Evolutionary conservation across 371 early-diverging fungal genomes (phyloP).

Genomic region (Choanephora cucurbitarum): DNA sequence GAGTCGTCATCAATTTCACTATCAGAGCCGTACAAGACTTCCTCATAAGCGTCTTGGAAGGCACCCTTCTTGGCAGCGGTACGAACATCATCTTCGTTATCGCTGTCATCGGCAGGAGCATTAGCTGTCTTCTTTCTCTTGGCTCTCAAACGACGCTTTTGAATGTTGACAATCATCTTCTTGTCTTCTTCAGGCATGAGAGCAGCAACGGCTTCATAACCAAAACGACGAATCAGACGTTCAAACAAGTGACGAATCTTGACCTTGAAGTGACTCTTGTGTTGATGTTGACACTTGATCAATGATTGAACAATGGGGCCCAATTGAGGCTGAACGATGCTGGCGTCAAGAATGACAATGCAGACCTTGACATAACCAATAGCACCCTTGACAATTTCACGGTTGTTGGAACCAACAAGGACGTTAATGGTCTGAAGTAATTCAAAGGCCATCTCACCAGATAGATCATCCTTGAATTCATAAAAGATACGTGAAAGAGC

Average conservation of each 20-base stretch:
- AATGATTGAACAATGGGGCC: conserved; percentile 62
- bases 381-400: conserved; percentile 91
- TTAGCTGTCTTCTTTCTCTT: conserved; percentile 73
- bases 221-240: conserved; percentile 84
- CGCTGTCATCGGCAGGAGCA: conserved; percentile 39
- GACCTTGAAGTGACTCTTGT: conserved; percentile 85
- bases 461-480: conserved; percentile 79
- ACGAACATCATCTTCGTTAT: conserved; percentile 54
- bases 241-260: conserved; percentile 93
- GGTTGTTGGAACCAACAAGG: conserved; percentile 77
- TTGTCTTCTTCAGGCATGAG: conserved; percentile 86
- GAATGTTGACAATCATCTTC: conserved; percentile 90
- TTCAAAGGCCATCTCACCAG: conserved; percentile 61
- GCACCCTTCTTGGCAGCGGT: conserved; percentile 47
- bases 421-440: conserved; percentile 70
- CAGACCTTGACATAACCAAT: conserved; percentile 94
- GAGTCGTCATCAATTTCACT: conserved; percentile 83
- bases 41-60: conserved; percentile 83
- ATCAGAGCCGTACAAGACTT: conserved; percentile 88
- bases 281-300: conserved; percentile 83
- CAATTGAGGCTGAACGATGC: conserved; percentile 70
- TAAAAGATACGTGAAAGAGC: conserved; percentile 85
- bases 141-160: conserved; percentile 85
- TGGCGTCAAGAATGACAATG: conserved; percentile 75
- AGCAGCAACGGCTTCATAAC: conserved; percentile 73